Percentiles rank a stretch among this genome's conserved stretches.
These are phyloP conservation scores for Fagopyrum esculentum DNA, from an alignment of 148 eudicot species.

Conservation along the genomic window DNA sequence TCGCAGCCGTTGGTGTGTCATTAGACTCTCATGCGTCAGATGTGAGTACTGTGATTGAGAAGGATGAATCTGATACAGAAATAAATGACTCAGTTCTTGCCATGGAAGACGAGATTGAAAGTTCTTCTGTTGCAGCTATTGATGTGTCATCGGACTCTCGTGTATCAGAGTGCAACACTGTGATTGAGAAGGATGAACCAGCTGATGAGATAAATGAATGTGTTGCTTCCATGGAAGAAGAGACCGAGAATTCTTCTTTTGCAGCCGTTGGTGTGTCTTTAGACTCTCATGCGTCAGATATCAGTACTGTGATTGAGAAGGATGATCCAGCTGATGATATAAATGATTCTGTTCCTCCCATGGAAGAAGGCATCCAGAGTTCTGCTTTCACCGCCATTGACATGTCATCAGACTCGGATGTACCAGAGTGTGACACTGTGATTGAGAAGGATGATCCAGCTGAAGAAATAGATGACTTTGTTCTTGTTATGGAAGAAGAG, in stretches of 20 bases:
- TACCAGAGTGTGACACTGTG: neutral
- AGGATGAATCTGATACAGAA: neutral
- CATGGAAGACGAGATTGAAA: neutral
- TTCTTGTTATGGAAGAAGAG: neutral
- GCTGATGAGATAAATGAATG: constrained; percentile 5
- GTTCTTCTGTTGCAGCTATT: neutral
- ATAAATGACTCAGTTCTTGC: too few species aligned
- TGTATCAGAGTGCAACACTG: neutral
- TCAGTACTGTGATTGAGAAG: neutral
- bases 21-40: neutral
- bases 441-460: constrained; percentile 3
- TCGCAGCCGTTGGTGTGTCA: neutral
- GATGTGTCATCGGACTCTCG: neutral
- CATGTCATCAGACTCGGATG: neutral
- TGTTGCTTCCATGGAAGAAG: constrained; percentile 12
- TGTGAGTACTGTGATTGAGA: neutral
- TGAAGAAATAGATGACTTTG: neutral
- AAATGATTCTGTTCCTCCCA: constrained; percentile 1
- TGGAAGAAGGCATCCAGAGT: neutral
- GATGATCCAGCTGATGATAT: constrained; percentile 5
- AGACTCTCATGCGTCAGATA: neutral
- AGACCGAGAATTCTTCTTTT: neutral
- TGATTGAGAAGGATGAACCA: neutral
- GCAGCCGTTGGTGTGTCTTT: neutral
- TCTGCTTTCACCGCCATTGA: neutral